Base-by-base conservation (phyloP, 331 rosid genomes). In the Erythrophleum ivorense region DNA sequence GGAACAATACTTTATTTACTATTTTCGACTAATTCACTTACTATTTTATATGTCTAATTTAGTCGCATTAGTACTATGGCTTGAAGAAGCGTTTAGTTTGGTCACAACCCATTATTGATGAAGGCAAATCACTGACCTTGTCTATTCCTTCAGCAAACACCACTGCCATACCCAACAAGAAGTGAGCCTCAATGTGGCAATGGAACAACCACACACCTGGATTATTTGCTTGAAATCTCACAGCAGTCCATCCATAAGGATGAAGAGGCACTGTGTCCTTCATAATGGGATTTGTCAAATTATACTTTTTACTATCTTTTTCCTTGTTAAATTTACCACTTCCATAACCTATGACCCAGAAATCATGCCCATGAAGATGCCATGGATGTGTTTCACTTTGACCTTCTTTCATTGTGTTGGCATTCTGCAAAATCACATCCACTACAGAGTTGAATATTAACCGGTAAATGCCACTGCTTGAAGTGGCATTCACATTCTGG, bases 191-290 rank as follows among this genome's bases (percentile, higher is more conserved):
- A 48, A 48, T 48, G 52, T 48, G 52, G 52, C 52, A 48, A 48
- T 48, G 52, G 14, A 48, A 82, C 54, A 75, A 36, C 85, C 85
- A 75, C 59, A 82, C 85, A 53, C 85, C 85, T 1, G 77, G 85
- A 68, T 82, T 82, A 43, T 82, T 54, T 1, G 77, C 81, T 15
- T 45, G 38, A 55, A 82, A 76, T 53, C 78, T 76, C 76, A 70
- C 6, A 14, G 86, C 78, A 59, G 82, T 82, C 86, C 82, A 82
- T 9, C 62, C 82, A 52, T 38, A 77, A n/a, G 69, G 78, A 46
- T 68, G 71, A 3, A 82, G 43, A 0, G 64, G 73, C 66, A 77
- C 78, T 0, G 78, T 82, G 78, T 82, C 70, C 78, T 70, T 82
- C 75, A 77, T 38, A 9, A 77, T 70, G 9, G 86, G 79, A 53